A percentile compares a stretch with the other conserved stretches of the same genome.
phyloP scores from a whole-genome alignment of 192 early-diverging fungal genomes.

The Dispira parvispora region DNA sequence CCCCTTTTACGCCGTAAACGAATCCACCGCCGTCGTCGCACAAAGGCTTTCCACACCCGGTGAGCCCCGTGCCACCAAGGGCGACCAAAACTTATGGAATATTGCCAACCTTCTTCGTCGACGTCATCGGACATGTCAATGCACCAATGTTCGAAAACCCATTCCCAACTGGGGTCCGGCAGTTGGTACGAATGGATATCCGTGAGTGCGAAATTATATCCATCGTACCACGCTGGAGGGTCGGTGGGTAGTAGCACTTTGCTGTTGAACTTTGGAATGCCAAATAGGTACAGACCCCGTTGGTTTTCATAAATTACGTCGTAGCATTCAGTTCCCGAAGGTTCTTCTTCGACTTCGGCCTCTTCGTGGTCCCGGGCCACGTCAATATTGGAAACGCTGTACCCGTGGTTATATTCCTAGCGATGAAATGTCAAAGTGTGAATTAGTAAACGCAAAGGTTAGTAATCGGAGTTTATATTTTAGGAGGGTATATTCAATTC shows the following conservation, averaged over 20 bases:
- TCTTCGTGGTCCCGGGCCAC: slow-evolving; percentile 10
- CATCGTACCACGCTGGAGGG: slow-evolving; percentile 30
- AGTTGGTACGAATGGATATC: slow-evolving; percentile 34
- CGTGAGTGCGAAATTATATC: slow-evolving; percentile 22
- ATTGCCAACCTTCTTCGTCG: slow-evolving; percentile 33
- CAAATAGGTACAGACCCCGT: slow-evolving; percentile 15
- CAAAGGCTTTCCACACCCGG: slow-evolving; percentile 8
- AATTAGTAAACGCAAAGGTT: too few relatives aligned
- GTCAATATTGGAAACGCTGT: slow-evolving; percentile 7
- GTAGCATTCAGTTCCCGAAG: slow-evolving; percentile 3
- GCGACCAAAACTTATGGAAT: slow-evolving; percentile 19
- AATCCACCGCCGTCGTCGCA: slow-evolving; percentile 10
- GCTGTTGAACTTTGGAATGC: slow-evolving; percentile 9
- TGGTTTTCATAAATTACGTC: slow-evolving; percentile 12
- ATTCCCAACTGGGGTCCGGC: slow-evolving; percentile 29
- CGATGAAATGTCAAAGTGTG: too few relatives aligned
- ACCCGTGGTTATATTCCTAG: too few relatives aligned
- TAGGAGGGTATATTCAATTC: too few relatives aligned
- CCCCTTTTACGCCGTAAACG: slow-evolving; percentile 8
- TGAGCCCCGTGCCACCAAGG: slow-evolving; percentile 10
- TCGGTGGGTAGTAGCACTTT: slow-evolving; percentile 18
- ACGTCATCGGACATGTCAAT: slow-evolving; percentile 33
- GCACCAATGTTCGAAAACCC: slow-evolving; percentile 32
- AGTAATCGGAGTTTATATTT: too few relatives aligned
- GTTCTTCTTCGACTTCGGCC: slow-evolving; percentile 11